A percentile compares a stretch with the other conserved stretches of the same genome.
phyloP scores from a whole-genome alignment of 2,329 filamentous ascomycete genomes.

The Trichoderma pleuroti region DNA sequence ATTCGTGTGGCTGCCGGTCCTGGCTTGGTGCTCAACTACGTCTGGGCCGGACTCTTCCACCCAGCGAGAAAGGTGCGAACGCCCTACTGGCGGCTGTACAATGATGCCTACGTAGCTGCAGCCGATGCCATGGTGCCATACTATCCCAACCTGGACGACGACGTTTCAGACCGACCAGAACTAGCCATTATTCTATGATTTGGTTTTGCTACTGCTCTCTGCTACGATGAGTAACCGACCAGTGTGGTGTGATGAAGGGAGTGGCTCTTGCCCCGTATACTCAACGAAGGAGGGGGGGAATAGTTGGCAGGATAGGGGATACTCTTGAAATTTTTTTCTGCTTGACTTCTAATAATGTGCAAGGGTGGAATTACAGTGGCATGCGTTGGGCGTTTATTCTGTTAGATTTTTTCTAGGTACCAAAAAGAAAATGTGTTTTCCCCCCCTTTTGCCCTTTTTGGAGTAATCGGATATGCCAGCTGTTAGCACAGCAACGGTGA shows the following conservation, averaged over 20 bases:
- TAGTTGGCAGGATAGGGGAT: neutral
- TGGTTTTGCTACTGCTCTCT: neutral
- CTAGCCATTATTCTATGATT: constrained; percentile 74
- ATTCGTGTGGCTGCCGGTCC: constrained; percentile 91
- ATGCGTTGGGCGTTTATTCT: constrained; percentile 11
- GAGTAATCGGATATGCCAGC: neutral
- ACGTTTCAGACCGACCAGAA: constrained; percentile 74
- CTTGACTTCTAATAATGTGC: constrained; percentile 8
- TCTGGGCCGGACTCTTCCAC: constrained; percentile 97
- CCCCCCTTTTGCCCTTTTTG: neutral
- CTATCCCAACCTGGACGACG: constrained; percentile 82
- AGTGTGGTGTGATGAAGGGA: neutral
- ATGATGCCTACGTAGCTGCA: constrained; percentile 90
- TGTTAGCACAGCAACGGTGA: neutral
- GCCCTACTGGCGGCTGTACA: constrained; percentile 96
- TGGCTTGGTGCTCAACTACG: constrained; percentile 92
- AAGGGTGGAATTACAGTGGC: constrained; percentile 13
- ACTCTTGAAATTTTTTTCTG: neutral
- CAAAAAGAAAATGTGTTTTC: neutral
- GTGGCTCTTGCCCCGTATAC: neutral
- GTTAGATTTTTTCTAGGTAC: constrained; percentile 5
- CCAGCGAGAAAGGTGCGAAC: constrained; percentile 89
- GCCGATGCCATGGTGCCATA: constrained; percentile 96
- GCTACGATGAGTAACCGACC: neutral
- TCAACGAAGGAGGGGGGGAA: neutral